A percentile compares a stretch with the other conserved stretches of the same genome.
Evolutionary conservation across 2,329 filamentous ascomycete species (phyloP).

Genomic region (Aspergillus spinulosporus): DNA sequence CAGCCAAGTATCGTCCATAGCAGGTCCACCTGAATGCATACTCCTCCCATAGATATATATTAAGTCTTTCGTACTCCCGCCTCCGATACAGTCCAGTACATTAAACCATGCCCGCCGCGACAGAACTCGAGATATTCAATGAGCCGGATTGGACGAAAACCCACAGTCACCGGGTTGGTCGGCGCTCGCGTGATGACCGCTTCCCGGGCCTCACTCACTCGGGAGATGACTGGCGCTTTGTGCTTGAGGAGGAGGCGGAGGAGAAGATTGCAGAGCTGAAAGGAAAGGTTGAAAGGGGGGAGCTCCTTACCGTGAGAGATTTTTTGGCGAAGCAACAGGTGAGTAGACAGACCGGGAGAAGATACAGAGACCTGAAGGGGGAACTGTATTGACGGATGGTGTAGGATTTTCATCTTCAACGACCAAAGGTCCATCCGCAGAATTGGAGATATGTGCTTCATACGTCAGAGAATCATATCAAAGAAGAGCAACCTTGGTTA

Average conservation of each 20-base stretch:
- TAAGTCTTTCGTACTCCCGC: too few species aligned
- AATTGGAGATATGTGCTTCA: not conserved
- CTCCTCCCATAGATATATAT: too few species aligned
- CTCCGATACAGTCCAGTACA: too few species aligned
- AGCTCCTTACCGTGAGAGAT: not conserved
- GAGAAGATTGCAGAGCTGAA: not conserved
- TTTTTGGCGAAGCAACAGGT: not conserved
- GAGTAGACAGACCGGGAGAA: not conserved
- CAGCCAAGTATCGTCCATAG: too few species aligned
- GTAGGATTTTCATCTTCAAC: too few species aligned
- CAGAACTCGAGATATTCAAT: conserved; percentile 28
- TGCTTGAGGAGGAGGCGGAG: not conserved
- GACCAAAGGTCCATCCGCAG: too few species aligned
- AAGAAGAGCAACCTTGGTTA: not conserved
- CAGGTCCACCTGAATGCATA: too few species aligned
- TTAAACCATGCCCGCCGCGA: conserved; percentile 5
- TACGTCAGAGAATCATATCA: not conserved
- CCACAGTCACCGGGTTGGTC: not conserved
- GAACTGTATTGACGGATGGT: too few species aligned
- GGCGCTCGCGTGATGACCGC: not conserved
- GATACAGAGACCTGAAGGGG: too few species aligned
- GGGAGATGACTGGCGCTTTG: not conserved
- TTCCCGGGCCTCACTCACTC: not conserved
- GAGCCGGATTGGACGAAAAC: conserved; percentile 43
- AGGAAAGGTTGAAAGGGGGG: not conserved